Evolutionary conservation across 2,329 filamentous ascomycete species (phyloP), one percentile per base, ranked within the genome.

Genomic region (Macrophomina phaseolina): DNA sequence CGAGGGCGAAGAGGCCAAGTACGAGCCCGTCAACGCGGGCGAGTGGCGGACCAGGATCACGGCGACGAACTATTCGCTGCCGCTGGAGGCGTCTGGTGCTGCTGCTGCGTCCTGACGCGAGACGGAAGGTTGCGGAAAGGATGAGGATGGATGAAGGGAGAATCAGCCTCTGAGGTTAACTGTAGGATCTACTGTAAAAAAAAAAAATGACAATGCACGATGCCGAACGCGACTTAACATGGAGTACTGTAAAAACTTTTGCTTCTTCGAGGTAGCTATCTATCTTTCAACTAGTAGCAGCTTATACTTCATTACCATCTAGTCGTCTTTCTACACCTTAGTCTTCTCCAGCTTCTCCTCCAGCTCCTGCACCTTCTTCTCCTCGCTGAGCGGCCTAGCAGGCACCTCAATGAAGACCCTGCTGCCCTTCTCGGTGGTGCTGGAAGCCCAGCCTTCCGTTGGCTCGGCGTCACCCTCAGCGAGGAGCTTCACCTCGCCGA

Each of bases 1-100:
- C 4, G 58, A 61, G 42, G 56, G 58, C 42, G 87, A 90, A 51
- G 94, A 91, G 82, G 32, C 32, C 12, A 95, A 94, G 80, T 97
- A 97, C 74, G 80, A 86, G 42, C 88, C 86, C 0, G 89, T 97
- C 71, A 92, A 89, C 67, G 91, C 90, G 71, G 92, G 92, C 2
- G 87, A 95, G 14, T 97, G 97, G 75, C 79, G 97, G 52, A 87
- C 92, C 12, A 87, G 90, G 81, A 88, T 94, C 70, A 79, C 97
- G 75, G 84, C 89, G 5, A 90, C 91, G 12, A 97, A 94, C 2
- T 84, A 80, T 66, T 82, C 58, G 58, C 16, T 62, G 42, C 58
- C 58, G 6, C 2, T 60, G 23, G 38, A 45, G 38, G 55, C 55
- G 32, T 23, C 23, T 23, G 23, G 23, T 23, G 23, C 23, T 23